Base-by-base conservation (phyloP, 306 rosid genomes). In the Castanospermum australe region DNA sequence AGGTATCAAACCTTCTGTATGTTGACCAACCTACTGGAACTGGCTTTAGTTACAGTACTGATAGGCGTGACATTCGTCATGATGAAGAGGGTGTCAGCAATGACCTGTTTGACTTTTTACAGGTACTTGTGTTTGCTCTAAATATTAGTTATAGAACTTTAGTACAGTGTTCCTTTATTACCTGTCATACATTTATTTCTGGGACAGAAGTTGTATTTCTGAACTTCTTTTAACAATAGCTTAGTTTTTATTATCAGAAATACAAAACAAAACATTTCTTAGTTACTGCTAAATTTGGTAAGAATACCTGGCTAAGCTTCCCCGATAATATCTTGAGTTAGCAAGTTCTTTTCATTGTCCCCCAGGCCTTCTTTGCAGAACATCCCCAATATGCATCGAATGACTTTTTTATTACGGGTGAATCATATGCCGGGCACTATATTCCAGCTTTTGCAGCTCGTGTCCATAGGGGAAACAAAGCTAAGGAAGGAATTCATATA, bases 391-490 rank as follows among this genome's bases (percentile, higher is more conserved):
- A 85, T 82, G 96, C 89, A 57, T 42, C 81, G 51, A 92, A 95
- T 85, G 97, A 95, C 81, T 93, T 95, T 44, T 95, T 80, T 83
- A 95, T 95, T 71, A 95, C 99, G 22, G 99, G 98, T 38, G 99
- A 95, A 73, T 95, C 99, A 60, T 95, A 95, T 87, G 98, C 99
- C 11, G 99, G 99, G 60, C 99, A 95, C 85, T 95, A 95, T 54
- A 95, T 95, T 84, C 99, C 99, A 35, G 99, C 99, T 62, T 85
- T 95, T 87, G 99, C 99, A 63, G 90, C 98, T 74, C 92, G 98
- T 75, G 90, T 95, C 32, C 97, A 91, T 47, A 90, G 8, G 71
- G 99, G 99, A 81, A 95, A 95, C 92, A 93, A 92, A 84, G 98
- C 91, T 52, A 95, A 90, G 35, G 97, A 91, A 86, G 99, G 99